Evolutionary conservation across 2,329 filamentous ascomycete genomes (phyloP), one percentile per base, ranked within the genome.

Genomic region (Aspergillus piperis): DNA sequence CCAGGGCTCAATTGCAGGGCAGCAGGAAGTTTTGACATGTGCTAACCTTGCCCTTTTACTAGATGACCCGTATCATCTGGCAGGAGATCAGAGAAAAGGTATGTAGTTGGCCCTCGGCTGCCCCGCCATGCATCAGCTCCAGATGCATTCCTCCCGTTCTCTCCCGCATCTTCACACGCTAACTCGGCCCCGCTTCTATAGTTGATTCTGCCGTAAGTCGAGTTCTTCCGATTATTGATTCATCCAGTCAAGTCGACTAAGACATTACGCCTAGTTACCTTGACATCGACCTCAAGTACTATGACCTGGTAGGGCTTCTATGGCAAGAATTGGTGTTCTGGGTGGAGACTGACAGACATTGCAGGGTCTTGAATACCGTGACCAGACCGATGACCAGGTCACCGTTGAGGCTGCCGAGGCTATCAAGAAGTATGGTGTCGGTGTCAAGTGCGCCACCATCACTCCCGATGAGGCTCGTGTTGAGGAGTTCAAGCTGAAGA

Each of bases 11-110:
- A 55, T 30, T 44, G 39, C 39, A 44, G 17, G 13, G n/a, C 17
- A 30, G 19, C 7, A 23, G 17, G 17, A 1, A 32, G 13, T 8
- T 36, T 41, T 55, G 53, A 55, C 53, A 55, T 55, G 53, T 55
- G 53, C 53, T 55, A 38, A 55, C 25, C 10, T 30, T 50, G 30
- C 27, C 59, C n/a, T 39, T 39, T 55, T n/a, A 64, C 49, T 74
- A 92, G 88, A 98, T 98, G 95, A 99, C 95, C 71, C 86, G 95
- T 73, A 93, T 99, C 78, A 99, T 99, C 84, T 99, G 95, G 95
- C 84, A 97, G 83, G 88, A 91, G 79, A 99, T 99, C 86, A 97
- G 97, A 86, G 91, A 98, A 82, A 96, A 96, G 75, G 83, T 85
- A 75, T 66, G 75, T 36, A 36, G 32, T 68, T 41, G 59, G 57